These are phyloP conservation scores for Emmonsia crescens DNA, from an alignment of 2,329 filamentous ascomycete genomes.

Conservation along the genomic window DNA sequence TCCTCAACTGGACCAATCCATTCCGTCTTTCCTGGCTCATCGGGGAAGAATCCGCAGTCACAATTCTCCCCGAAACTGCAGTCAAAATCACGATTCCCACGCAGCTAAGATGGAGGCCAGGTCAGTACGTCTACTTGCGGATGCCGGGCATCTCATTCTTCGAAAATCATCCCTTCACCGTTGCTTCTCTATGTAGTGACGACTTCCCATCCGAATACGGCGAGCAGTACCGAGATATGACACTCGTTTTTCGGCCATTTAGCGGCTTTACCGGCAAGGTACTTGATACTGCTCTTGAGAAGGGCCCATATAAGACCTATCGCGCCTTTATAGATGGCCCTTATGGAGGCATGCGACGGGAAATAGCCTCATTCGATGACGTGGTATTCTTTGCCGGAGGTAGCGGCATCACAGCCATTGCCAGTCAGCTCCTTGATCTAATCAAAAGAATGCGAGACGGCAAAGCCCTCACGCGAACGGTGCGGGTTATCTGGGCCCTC, in stretches of 20 bases:
- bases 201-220: slow-evolving; percentile 90
- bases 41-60: slow-evolving; percentile 83
- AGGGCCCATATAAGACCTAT: slow-evolving; percentile 85
- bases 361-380: slow-evolving; percentile 84
- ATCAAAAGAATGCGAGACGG: slow-evolving; percentile 94
- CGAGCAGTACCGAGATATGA: slow-evolving; percentile 76
- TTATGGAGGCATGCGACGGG: slow-evolving; percentile 86
- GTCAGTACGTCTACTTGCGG: slow-evolving; percentile 87
- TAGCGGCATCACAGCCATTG: slow-evolving; percentile 85
- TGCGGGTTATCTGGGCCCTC: slow-evolving; percentile 88
- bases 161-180: slow-evolving; percentile 92
- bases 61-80: slow-evolving; percentile 82
- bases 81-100: slow-evolving; percentile 93
- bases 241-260: slow-evolving; percentile 83
- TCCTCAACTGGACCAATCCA: slow-evolving; percentile 81
- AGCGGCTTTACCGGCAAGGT: slow-evolving; percentile 81
- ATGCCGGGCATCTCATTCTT: slow-evolving; percentile 87
- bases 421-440: slow-evolving; percentile 83
- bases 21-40: slow-evolving; percentile 71
- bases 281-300: slow-evolving; percentile 68
- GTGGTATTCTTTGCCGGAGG: slow-evolving; percentile 89
- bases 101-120: slow-evolving; percentile 82
- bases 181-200: slow-evolving; percentile 82
- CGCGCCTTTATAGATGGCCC: slow-evolving; percentile 87
- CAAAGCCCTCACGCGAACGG: slow-evolving; percentile 81